Evolutionary conservation across 805 yeast genomes (phyloP).

Genomic region (Hanseniaspora osmophila): DNA sequence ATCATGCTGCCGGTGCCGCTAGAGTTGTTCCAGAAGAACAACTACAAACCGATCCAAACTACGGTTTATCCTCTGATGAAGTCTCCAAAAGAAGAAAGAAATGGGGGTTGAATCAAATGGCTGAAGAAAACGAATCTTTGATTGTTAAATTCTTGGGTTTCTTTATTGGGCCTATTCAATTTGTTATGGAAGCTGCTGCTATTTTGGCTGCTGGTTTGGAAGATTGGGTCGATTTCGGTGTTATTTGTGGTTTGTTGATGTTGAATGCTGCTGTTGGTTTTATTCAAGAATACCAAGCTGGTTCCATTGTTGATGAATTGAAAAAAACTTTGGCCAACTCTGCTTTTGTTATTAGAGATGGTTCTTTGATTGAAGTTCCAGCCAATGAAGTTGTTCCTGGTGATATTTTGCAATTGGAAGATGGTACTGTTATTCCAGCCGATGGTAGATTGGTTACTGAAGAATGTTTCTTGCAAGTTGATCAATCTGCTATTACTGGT

Average conservation of each 20-base stretch:
- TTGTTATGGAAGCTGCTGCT: slow-evolving; percentile 96
- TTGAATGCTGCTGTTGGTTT: slow-evolving; percentile 91
- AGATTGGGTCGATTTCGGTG: slow-evolving; percentile 99
- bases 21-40: slow-evolving; percentile 78
- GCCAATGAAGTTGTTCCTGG: slow-evolving; percentile 88
- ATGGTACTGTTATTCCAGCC: slow-evolving; percentile 84
- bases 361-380: slow-evolving; percentile 58
- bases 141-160: slow-evolving; percentile 69
- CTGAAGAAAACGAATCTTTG: slow-evolving; percentile 74
- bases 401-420: slow-evolving; percentile 84
- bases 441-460: slow-evolving; percentile 84
- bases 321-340: slow-evolving; percentile 88
- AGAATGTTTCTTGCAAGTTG: slow-evolving; percentile 77
- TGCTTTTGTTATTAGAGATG: slow-evolving; percentile 77
- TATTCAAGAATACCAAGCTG: slow-evolving; percentile 95
- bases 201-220: slow-evolving; percentile 88
- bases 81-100: slow-evolving; percentile 75
- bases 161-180: slow-evolving; percentile 91
- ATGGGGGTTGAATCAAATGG: slow-evolving; percentile 82
- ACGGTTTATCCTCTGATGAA: slow-evolving; percentile 68
- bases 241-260: slow-evolving; percentile 72
- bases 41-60: slow-evolving; percentile 65
- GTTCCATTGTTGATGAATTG: slow-evolving; percentile 92
- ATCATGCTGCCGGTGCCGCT: slow-evolving; percentile 40
- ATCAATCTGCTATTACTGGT: slow-evolving; percentile 95